Base-by-base conservation (phyloP, 192 early-diverging fungal genomes). In the Coemansia sp. region DNA sequence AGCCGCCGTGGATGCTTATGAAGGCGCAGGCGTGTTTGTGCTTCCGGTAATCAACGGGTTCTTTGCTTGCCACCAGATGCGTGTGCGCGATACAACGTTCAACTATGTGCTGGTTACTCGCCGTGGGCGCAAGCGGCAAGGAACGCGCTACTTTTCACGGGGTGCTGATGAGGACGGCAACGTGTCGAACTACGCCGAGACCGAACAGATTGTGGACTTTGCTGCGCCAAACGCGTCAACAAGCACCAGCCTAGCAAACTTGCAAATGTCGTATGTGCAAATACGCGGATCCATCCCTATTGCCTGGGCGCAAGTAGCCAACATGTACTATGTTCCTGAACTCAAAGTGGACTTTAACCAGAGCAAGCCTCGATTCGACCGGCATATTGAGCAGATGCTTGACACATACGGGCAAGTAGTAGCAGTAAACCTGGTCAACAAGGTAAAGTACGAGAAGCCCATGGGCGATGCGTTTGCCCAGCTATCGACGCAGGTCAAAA, bases 121-220 rank as follows among this genome's bases (percentile, higher is more conserved):
- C 41, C 84, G 92, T 15, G 90, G 86, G 31, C 84, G 88, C 58
- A 84, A 85, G 65, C 85, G 91, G 30, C 83, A 82, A 49, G 94
- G 96, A 53, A 90, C 93, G 3, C 87, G 97, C 16, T 99, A 88
- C 68, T 89, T 96, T 65, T 88, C 89, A 30, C 87, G 97, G 46
- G 95, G 97, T 55, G 85, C 96, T 21, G 95, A 99, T 66, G 83
- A 81, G 40, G 55, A 89, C 3, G 97, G 95, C 23, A 87, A 96
- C 62, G 95, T 97, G 30, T 90, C 97, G 36, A 99, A 99, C 72
- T 97, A 85, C 71, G 92, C 93, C 8, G 97, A 99, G 78, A 98
- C 94, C 3, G 95, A 99, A 65, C 94, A 97, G 80, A 78, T 98
- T 45, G 82, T 93, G 6, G 70, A 87, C 50, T 81, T 81, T 47